These are phyloP conservation scores for Arthroderma sp. DNA, from an alignment of 2,329 filamentous ascomycete species.

Conservation along the genomic window DNA sequence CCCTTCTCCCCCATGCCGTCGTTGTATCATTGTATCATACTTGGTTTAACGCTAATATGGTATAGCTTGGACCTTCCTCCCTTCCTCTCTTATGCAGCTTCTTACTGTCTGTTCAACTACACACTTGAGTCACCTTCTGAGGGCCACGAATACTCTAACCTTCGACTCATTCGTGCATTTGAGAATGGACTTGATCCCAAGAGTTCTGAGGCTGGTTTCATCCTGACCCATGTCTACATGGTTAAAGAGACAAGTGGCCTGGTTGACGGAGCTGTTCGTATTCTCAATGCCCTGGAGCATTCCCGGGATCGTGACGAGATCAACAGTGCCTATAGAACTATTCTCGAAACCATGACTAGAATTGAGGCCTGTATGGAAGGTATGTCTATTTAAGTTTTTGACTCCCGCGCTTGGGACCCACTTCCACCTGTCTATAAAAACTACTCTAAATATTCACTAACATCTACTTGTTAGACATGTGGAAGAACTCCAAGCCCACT, in stretches of 20 bases:
- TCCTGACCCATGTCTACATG: slow-evolving; percentile 95
- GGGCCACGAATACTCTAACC: slow-evolving; percentile 45
- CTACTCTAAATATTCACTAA: background rate
- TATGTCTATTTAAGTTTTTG: slow-evolving; percentile 20
- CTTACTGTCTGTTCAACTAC: slow-evolving; percentile 52
- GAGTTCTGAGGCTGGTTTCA: slow-evolving; percentile 87
- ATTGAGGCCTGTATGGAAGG: slow-evolving; percentile 72
- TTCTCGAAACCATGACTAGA: slow-evolving; percentile 51
- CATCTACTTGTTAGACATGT: slow-evolving; percentile 50
- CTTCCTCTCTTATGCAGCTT: slow-evolving; percentile 73
- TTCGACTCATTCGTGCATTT: slow-evolving; percentile 80
- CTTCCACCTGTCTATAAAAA: background rate
- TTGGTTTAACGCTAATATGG: background rate
- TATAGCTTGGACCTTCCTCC: slow-evolving; percentile 61
- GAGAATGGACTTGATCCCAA: slow-evolving; percentile 75
- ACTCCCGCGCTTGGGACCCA: background rate
- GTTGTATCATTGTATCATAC: slow-evolving; percentile 5
- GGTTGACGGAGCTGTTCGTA: slow-evolving; percentile 56
- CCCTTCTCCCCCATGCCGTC: background rate
- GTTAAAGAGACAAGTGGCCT: slow-evolving; percentile 71
- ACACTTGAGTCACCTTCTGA: slow-evolving; percentile 42
- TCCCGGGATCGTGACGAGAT: slow-evolving; percentile 43
- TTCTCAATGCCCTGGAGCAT: slow-evolving; percentile 45
- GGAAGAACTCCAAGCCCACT: slow-evolving; percentile 69
- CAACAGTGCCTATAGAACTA: slow-evolving; percentile 49